These are phyloP conservation scores for Ganoderma leucocontextum DNA, from an alignment of 1,284 basidiomycete genomes.

Conservation along the genomic window DNA sequence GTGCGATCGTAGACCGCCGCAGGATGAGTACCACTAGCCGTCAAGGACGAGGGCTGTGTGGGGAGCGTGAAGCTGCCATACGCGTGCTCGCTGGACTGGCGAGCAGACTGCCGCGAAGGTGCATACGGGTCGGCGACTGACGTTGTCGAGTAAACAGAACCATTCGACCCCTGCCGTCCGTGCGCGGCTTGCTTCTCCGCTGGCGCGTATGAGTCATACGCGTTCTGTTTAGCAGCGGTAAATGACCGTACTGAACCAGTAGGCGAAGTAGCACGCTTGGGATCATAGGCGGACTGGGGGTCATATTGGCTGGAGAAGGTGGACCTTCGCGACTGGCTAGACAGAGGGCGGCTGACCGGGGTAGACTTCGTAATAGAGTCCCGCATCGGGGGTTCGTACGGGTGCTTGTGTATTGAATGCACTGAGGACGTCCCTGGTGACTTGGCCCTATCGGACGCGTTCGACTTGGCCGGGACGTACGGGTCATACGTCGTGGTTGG, in stretches of 20 bases:
- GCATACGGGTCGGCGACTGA: slow-evolving; percentile 54
- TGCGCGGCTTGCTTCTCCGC: slow-evolving; percentile 36
- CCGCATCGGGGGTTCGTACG: slow-evolving; percentile 22
- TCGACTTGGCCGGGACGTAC: slow-evolving; percentile 24
- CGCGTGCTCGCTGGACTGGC: slow-evolving; percentile 32
- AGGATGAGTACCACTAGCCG: slow-evolving; percentile 14
- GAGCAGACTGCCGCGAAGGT: slow-evolving; percentile 42
- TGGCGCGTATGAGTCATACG: slow-evolving; percentile 39
- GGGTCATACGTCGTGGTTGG: slow-evolving; percentile 23
- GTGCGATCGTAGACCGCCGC: slow-evolving; percentile 29
- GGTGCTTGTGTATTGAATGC: slow-evolving; percentile 29
- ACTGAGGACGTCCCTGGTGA: slow-evolving; percentile 39
- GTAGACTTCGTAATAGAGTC: slow-evolving; percentile 17
- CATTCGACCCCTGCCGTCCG: slow-evolving; percentile 58
- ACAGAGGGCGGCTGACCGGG: slow-evolving; percentile 24
- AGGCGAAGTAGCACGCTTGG: slow-evolving; percentile 36
- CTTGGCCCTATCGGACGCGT: slow-evolving; percentile 31
- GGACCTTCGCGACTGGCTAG: slow-evolving; percentile 30
- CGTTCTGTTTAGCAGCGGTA: slow-evolving; percentile 19
- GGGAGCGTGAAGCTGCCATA: slow-evolving; percentile 31
- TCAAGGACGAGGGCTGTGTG: slow-evolving; percentile 14
- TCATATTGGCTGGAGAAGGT: slow-evolving; percentile 30
- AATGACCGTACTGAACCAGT: slow-evolving; percentile 38
- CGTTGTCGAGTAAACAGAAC: slow-evolving; percentile 52
- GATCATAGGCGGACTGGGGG: slow-evolving; percentile 20